Percentiles rank a stretch among this genome's conserved stretches.
These are phyloP conservation scores for Strobilomyces echinocephalus DNA, from an alignment of 768 basidiomycete species.

Conservation along the genomic window DNA sequence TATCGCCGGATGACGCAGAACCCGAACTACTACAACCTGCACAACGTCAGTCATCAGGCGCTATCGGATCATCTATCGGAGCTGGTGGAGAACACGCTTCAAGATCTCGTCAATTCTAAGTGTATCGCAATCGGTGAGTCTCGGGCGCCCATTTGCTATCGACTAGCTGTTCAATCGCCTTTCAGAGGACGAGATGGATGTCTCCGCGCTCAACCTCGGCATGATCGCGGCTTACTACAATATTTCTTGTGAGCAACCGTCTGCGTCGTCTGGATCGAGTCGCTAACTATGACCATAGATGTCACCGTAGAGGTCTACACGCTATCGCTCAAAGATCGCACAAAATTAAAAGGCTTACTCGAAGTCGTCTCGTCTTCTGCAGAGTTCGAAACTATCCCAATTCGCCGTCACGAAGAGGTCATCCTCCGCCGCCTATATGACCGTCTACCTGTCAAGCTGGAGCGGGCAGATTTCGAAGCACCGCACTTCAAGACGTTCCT, in stretches of 20 bases:
- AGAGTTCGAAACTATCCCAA: constrained; percentile 93
- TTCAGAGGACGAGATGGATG: constrained; percentile 87
- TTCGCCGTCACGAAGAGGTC: constrained; percentile 87
- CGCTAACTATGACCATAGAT: constrained; percentile 42
- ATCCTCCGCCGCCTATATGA: constrained; percentile 89
- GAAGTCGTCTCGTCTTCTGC: constrained; percentile 97
- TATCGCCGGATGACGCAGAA: constrained; percentile 98
- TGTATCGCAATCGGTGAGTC: constrained; percentile 81
- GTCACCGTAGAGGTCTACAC: constrained; percentile 97
- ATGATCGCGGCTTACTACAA: constrained; percentile 99
- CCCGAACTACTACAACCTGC: constrained; percentile 90
- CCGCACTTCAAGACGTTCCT: constrained; percentile 99
- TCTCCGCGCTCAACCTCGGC: constrained; percentile 87
- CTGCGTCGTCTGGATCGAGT: neutral
- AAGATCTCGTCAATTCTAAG: constrained; percentile 89
- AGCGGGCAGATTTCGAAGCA: constrained; percentile 77
- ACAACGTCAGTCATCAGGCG: constrained; percentile 94
- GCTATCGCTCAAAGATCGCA: constrained; percentile 89
- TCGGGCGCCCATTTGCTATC: neutral
- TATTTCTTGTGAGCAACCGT: constrained; percentile 66
- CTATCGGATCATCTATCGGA: constrained; percentile 95
- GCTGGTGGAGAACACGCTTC: constrained; percentile 88
- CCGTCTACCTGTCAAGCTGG: constrained; percentile 93
- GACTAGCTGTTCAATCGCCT: neutral
- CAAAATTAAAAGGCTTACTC: constrained; percentile 92